A percentile compares a stretch with the other conserved stretches of the same genome.
Conservation (phyloP, 1,284 basidiomycete genomes). For the Neonothopanus nambi region DNA sequence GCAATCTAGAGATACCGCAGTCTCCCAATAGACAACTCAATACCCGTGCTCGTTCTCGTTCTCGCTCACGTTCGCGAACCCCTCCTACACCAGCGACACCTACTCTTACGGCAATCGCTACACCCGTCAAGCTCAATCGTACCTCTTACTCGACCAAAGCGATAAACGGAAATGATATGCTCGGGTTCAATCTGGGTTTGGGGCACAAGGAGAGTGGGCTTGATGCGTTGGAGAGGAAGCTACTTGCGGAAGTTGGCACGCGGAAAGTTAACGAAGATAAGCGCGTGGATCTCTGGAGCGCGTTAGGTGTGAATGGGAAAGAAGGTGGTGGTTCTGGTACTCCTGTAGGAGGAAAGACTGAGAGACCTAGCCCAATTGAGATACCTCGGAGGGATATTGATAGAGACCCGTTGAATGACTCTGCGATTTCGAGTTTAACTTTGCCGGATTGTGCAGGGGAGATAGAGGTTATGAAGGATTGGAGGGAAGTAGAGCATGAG, state of each 20-base stretch:
- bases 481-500: conserved; percentile 5
- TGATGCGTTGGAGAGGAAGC: conserved; percentile 51
- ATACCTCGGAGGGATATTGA: conserved; percentile 16
- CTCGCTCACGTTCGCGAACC: conserved; percentile 2
- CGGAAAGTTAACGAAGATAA: conserved; percentile 34
- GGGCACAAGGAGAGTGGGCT: conserved; percentile 38
- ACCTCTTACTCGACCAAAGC: conserved; percentile 1
- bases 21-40: not conserved
- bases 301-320: conserved; percentile 31
- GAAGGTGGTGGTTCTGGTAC: conserved; percentile 14
- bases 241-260: conserved; percentile 55
- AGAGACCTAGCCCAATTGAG: conserved; percentile 14
- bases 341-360: too few relatives aligned
- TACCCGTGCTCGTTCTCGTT: not conserved
- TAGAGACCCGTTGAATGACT: conserved; percentile 51
- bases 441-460: conserved; percentile 48
- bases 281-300: conserved; percentile 49
- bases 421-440: conserved; percentile 73
- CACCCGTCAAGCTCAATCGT: conserved; percentile 16
- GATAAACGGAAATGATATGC: not conserved
- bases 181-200: not conserved
- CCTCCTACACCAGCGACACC: conserved; percentile 49
- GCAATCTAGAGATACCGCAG: not conserved
- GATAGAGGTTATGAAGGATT: conserved; percentile 3
- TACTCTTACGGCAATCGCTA: conserved; percentile 46